A percentile compares a stretch with the other conserved stretches of the same genome.
phyloP scores from a whole-genome alignment of 2,329 filamentous ascomycete genomes.

The Botrytis elliptica region DNA sequence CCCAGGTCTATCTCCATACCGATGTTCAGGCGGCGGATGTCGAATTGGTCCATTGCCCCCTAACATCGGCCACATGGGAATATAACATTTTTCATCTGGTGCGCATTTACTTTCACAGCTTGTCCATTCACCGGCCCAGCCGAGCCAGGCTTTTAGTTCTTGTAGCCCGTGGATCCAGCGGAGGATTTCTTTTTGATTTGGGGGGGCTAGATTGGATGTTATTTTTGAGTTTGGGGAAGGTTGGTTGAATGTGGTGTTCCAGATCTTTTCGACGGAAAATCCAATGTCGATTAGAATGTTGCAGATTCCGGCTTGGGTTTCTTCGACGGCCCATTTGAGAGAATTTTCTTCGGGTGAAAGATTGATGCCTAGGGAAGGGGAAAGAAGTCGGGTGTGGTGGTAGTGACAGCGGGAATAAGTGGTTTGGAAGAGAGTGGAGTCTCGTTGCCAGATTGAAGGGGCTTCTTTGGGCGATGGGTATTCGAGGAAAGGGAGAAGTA shows the following conservation, averaged over 20 bases:
- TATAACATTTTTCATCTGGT: constrained; percentile 48
- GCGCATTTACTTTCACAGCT: constrained; percentile 44
- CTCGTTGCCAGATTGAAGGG: constrained; percentile 37
- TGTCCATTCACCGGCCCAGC: constrained; percentile 49
- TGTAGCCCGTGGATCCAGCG: constrained; percentile 36
- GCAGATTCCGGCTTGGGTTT: constrained; percentile 45
- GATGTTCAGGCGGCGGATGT: neutral
- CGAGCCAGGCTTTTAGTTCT: constrained; percentile 50
- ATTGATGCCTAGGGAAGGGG: constrained; percentile 31
- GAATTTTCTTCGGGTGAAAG: constrained; percentile 42
- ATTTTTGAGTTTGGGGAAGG: neutral
- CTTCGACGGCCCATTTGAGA: constrained; percentile 44
- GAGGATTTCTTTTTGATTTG: constrained; percentile 33
- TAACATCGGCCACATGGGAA: constrained; percentile 51
- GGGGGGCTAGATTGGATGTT: neutral
- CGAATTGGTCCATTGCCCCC: constrained; percentile 5
- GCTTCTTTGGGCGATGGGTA: constrained; percentile 41
- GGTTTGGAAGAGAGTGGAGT: constrained; percentile 40
- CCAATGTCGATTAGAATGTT: constrained; percentile 44
- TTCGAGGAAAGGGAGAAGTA: constrained; percentile 47
- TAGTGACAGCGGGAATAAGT: constrained; percentile 45
- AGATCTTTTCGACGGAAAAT: constrained; percentile 44
- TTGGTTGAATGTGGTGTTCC: constrained; percentile 34
- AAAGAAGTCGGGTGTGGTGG: constrained; percentile 44
- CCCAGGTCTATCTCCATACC: constrained; percentile 17